Evolutionary conservation across 768 basidiomycete genomes (phyloP).

Genomic region (Steccherinum ochraceum): DNA sequence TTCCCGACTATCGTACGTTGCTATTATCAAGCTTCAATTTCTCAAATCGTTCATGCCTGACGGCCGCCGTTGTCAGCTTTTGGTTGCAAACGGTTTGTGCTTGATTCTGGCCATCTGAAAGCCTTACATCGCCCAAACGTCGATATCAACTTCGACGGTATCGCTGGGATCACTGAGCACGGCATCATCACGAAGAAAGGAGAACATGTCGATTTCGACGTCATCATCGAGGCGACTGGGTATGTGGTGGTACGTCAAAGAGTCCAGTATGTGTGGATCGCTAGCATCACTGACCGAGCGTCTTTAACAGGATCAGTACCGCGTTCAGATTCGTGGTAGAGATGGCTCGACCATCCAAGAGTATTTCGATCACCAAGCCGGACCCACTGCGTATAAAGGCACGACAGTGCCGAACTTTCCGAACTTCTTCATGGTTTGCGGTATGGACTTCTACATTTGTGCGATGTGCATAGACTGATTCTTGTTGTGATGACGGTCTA

Average conservation of each 20-base stretch:
- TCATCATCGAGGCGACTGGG: slow-evolving; percentile 29
- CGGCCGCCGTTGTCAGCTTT: slow-evolving; percentile 14
- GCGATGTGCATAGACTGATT: too few relatives aligned
- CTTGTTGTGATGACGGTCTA: too few relatives aligned
- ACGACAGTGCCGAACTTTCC: slow-evolving; percentile 29
- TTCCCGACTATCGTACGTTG: slow-evolving; percentile 25
- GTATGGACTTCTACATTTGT: too few relatives aligned
- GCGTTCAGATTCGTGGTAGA: slow-evolving; percentile 16
- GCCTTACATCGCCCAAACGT: slow-evolving; percentile 25
- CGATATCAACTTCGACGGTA: slow-evolving; percentile 17
- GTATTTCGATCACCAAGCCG: slow-evolving; percentile 24
- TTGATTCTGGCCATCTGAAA: slow-evolving; percentile 27
- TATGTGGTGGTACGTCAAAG: slow-evolving; percentile 21
- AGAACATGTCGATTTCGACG: slow-evolving; percentile 21
- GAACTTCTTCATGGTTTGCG: slow-evolving; percentile 25
- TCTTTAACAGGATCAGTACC: slow-evolving; percentile 4
- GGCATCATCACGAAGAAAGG: slow-evolving; percentile 20
- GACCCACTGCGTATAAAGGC: slow-evolving; percentile 28
- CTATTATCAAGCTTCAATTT: too few relatives aligned
- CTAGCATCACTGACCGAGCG: background rate
- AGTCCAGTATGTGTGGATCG: background rate
- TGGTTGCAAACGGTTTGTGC: slow-evolving; percentile 25
- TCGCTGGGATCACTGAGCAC: slow-evolving; percentile 10
- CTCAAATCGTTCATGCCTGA: too few relatives aligned
- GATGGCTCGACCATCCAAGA: slow-evolving; percentile 18